A percentile compares a stretch with the other conserved stretches of the same genome.
Conservation (phyloP, 345 rosid genomes). For the Heritiera littoralis region DNA sequence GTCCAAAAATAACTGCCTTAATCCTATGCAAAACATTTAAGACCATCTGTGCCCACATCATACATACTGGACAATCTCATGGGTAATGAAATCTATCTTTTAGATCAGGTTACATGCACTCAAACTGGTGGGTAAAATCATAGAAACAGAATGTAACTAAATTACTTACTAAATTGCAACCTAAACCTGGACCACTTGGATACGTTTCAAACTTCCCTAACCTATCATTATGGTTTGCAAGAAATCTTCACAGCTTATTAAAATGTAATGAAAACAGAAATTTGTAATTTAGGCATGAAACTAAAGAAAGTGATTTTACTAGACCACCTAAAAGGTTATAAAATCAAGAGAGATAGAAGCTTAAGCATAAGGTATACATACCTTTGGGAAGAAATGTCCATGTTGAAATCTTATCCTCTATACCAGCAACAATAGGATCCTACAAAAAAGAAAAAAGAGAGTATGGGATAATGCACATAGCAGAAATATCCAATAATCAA, state of each 20-base stretch:
- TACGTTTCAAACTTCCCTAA: neutral
- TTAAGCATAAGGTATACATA: slow-evolving; percentile 36
- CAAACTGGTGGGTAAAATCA: neutral
- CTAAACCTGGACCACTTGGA: neutral
- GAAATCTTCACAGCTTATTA: neutral
- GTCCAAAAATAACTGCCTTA: neutral
- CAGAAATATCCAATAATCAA: slow-evolving; percentile 8
- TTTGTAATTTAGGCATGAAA: neutral
- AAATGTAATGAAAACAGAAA: neutral
- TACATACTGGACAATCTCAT: neutral
- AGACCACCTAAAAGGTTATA: neutral
- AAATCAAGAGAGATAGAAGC: neutral
- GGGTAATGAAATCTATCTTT: neutral
- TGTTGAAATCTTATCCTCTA: slow-evolving; percentile 88
- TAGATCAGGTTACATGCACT: neutral
- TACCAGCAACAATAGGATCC: slow-evolving; percentile 89
- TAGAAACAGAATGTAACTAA: neutral
- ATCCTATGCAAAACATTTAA: neutral
- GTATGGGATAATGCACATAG: neutral
- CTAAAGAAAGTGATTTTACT: neutral
- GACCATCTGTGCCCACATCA: neutral
- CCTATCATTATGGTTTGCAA: neutral
- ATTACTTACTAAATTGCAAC: neutral
- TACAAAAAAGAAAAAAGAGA: slow-evolving; percentile 22
- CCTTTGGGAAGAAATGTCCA: slow-evolving; percentile 99